A percentile compares a stretch with the other conserved stretches of the same genome.
Conservation (phyloP, 2,329 filamentous ascomycete species). For the Biscogniauxia sp. region DNA sequence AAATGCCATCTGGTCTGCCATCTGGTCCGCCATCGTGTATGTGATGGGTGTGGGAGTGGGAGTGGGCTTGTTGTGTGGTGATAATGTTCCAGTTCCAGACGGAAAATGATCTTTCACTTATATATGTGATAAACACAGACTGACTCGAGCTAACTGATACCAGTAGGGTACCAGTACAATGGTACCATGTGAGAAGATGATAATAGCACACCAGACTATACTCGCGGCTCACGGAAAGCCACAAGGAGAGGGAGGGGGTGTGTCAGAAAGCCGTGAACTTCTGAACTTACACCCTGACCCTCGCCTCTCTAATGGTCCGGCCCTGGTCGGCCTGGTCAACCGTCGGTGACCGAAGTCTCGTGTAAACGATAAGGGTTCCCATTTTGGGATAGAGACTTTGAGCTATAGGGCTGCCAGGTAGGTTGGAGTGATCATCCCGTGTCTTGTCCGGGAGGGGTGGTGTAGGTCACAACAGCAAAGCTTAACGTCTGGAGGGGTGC, state of each 20-base stretch:
- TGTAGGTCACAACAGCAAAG: slow-evolving; percentile 7
- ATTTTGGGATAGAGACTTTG: slow-evolving; percentile 29
- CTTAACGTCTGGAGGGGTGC: slow-evolving; percentile 14
- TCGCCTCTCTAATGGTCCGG: slow-evolving; percentile 35
- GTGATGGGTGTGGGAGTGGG: slow-evolving; percentile 21
- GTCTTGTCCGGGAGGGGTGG: slow-evolving; percentile 23
- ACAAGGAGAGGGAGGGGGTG: slow-evolving; percentile 13
- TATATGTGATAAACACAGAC: slow-evolving; percentile 26
- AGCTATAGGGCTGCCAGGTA: slow-evolving; percentile 20
- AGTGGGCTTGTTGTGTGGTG: slow-evolving; percentile 18
- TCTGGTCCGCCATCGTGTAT: slow-evolving; percentile 43
- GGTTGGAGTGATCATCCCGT: slow-evolving; percentile 23
- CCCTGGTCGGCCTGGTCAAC: slow-evolving; percentile 31
- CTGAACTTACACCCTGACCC: slow-evolving; percentile 23
- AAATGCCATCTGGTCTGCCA: slow-evolving; percentile 49
- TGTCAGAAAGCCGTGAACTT: slow-evolving; percentile 6
- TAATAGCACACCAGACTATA: slow-evolving; percentile 8
- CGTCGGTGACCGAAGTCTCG: slow-evolving; percentile 46
- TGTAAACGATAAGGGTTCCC: slow-evolving; percentile 36
- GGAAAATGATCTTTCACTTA: slow-evolving; percentile 25
- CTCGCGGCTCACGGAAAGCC: background rate
- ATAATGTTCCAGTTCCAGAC: slow-evolving; percentile 13
- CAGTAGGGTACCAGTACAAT: slow-evolving; percentile 25
- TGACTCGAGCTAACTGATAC: slow-evolving; percentile 17
- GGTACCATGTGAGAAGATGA: slow-evolving; percentile 20